Evolutionary conservation across 495 filamentous ascomycete genomes (phyloP).

Genomic region (Penicillium atrosanguineum): DNA sequence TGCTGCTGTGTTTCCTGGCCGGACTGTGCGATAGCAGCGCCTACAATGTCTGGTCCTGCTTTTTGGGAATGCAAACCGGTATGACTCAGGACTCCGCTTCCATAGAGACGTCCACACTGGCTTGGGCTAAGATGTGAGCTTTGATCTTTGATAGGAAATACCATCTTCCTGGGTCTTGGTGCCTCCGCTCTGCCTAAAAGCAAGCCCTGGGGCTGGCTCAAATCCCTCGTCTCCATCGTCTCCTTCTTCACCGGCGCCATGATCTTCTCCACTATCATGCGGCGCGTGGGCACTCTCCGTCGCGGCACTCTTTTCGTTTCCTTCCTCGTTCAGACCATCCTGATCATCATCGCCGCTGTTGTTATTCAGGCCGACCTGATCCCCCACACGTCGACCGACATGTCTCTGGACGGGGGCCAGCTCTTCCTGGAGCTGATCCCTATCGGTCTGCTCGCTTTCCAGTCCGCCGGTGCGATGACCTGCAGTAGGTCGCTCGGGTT

Average conservation of each 20-base stretch:
- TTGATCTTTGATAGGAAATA: slow-evolving; percentile 19
- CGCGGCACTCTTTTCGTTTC: slow-evolving; percentile 43
- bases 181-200: slow-evolving; percentile 6
- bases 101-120: too few species aligned
- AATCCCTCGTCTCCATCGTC: slow-evolving; percentile 8
- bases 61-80: too few species aligned
- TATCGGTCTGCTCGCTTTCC: slow-evolving; percentile 56
- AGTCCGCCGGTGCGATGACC: slow-evolving; percentile 59
- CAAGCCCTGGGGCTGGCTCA: slow-evolving; percentile 5
- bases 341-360: slow-evolving; percentile 46
- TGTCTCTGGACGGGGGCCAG: slow-evolving; percentile 1
- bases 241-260: slow-evolving; percentile 10
- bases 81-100: too few species aligned
- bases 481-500: slow-evolving; percentile 52
- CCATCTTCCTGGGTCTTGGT: slow-evolving; percentile 10
- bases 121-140: too few species aligned
- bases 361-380: slow-evolving; percentile 38
- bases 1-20: too few species aligned
- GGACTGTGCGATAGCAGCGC: too few species aligned
- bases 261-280: slow-evolving; percentile 4
- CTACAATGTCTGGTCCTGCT: too few species aligned
- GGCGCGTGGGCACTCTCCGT: slow-evolving; percentile 13
- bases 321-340: slow-evolving; percentile 46
- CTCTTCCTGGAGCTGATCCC: too few species aligned
- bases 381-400: background rate